phyloP scores from a whole-genome alignment of 768 basidiomycete genomes.

The Leccinum subgranulosum region DNA sequence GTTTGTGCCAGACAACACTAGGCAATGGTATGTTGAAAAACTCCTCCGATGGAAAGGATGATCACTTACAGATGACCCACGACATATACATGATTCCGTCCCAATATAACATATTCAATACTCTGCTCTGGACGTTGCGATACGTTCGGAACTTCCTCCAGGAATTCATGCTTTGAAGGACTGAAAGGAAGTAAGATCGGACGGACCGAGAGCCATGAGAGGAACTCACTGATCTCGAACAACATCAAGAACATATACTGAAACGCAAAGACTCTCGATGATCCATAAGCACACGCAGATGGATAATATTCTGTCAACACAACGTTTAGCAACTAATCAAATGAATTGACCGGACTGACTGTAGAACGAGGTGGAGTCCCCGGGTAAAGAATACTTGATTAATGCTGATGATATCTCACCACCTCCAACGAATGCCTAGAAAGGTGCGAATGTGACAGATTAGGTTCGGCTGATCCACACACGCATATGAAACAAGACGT shows the following conservation, averaged over 20 bases:
- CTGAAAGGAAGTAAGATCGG: conserved; percentile 3
- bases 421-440: conserved; percentile 16
- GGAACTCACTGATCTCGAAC: conserved; percentile 24
- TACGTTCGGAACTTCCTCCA: conserved; percentile 25
- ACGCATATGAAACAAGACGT: neutral
- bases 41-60: neutral
- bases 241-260: conserved; percentile 15
- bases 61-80: conserved; percentile 17
- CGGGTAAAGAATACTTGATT: conserved; percentile 13
- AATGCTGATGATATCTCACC: no score
- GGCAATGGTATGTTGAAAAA: no score
- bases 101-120: conserved; percentile 23
- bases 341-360: conserved; percentile 10
- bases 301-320: conserved; percentile 17
- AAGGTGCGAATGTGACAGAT: neutral
- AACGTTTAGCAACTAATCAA: neutral
- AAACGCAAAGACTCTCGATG: conserved; percentile 14
- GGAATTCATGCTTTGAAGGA: conserved; percentile 25
- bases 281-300: conserved; percentile 13
- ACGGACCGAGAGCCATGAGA: neutral
- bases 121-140: conserved; percentile 11
- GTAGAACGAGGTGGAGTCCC: conserved; percentile 16
- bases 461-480: no score
- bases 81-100: conserved; percentile 30
- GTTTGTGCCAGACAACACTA: no score